Evolutionary conservation across 768 basidiomycete genomes (phyloP).

Genomic region (Suillus brevipes): DNA sequence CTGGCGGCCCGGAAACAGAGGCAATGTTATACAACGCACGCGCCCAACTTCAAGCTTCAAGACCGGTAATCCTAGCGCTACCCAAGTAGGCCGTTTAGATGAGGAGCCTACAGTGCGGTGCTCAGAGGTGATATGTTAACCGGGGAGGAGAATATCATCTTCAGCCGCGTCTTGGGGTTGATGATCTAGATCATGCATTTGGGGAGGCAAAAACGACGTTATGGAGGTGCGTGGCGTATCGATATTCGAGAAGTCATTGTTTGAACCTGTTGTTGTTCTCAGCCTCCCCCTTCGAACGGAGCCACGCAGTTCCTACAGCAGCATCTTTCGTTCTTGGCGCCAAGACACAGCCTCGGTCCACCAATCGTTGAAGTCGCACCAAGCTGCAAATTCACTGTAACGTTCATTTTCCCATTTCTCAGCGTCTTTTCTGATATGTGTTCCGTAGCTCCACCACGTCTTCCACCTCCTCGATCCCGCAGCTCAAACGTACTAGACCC

Average conservation of each 20-base stretch:
- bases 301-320: too few relatives aligned
- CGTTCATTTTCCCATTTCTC: too few relatives aligned
- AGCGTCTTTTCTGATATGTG: too few relatives aligned
- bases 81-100: not conserved
- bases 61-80: not conserved
- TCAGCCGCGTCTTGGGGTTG: too few relatives aligned
- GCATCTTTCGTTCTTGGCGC: too few relatives aligned
- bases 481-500: constrained; percentile 76
- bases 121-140: not conserved
- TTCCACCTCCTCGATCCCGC: constrained; percentile 86
- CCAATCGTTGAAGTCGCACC: too few relatives aligned
- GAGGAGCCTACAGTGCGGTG: not conserved
- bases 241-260: not conserved
- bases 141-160: not conserved
- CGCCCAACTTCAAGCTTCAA: not conserved
- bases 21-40: not conserved
- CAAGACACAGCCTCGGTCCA: too few relatives aligned
- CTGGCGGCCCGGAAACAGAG: not conserved
- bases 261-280: not conserved
- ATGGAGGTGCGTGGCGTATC: not conserved
- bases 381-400: too few relatives aligned
- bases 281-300: too few relatives aligned
- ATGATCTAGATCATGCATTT: not conserved
- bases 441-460: constrained; percentile 75
- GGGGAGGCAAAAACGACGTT: not conserved